Evolutionary conservation across 2,329 filamentous ascomycete genomes (phyloP).

Genomic region (Colletotrichum melonis): DNA sequence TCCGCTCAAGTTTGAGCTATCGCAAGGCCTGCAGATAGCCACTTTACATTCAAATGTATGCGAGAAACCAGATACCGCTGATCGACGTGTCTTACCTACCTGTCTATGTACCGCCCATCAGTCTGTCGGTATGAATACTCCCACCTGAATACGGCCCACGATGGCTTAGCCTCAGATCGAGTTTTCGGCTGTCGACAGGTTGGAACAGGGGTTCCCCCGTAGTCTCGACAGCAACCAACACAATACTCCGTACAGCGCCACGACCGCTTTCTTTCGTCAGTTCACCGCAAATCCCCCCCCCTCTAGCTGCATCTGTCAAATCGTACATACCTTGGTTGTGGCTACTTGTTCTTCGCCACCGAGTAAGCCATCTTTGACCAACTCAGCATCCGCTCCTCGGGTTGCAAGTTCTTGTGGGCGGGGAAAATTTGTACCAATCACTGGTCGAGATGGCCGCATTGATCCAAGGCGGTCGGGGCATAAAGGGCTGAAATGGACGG

Average conservation of each 20-base stretch:
- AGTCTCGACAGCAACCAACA: not conserved
- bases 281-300: not conserved
- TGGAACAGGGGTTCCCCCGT: constrained; percentile 3
- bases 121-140: not conserved
- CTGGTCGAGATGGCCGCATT: not conserved
- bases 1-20: not conserved
- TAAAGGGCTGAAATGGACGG: not conserved
- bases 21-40: not conserved
- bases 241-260: too few relatives aligned
- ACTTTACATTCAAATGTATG: not conserved
- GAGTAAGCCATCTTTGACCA: not conserved
- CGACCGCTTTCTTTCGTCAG: not conserved
- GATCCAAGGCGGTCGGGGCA: not conserved
- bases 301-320: not conserved
- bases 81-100: not conserved
- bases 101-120: not conserved
- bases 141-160: not conserved
- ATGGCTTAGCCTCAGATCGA: not conserved
- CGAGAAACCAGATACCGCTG: not conserved
- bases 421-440: not conserved
- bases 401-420: not conserved
- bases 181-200: not conserved
- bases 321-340: not conserved
- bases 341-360: not conserved
- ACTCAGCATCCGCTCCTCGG: not conserved